Base-by-base conservation (phyloP, 805 yeast genomes). In the Hanseniaspora pseudoguilliermondii region DNA sequence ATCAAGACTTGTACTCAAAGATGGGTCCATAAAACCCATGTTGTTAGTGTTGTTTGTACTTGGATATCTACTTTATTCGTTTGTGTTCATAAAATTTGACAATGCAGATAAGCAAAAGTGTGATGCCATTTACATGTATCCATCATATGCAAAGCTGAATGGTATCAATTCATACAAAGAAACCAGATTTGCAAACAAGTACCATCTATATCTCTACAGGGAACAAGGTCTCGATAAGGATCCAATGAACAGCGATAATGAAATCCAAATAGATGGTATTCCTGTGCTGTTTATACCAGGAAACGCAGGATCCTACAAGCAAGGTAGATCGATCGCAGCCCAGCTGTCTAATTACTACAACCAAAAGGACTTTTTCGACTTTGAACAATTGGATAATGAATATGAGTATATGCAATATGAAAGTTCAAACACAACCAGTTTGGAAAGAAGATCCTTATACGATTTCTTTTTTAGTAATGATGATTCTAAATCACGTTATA, bases 271-370 rank as follows among this genome's bases (percentile, higher is more conserved):
- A 20, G 75, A 73, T 55, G 97, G 97, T 0, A 77, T 86, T 1
- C 99, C 99, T 0, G 89, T 88, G 1, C 71, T 93, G 16, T 93
- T 93, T 67, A 84, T 95, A 42, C 98, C 98, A 0, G 99, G 99
- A 0, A 93, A 95, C 65, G 98, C 98, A 0, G 99, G 99, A 1
- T 83, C 95, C 57, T 89, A 80, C 67, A 79, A 81, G 60, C 99
- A 93, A 68, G 95, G 80, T 10, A 73, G 98, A 53, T 86, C 96
- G 1, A 78, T 91, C n/a, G 97, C 97, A 0, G 82, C 97, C 1
- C 84, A 84, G 60, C 73, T 86, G 25, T 77, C 96, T 1, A 74
- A 75, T 43, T 61, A 77, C 3, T 83, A 72, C 61, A 75, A 71
- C 60, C 75, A 76, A 3, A 46, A 65, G 15, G 40, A 53, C 6